Percentiles rank a stretch among this genome's conserved stretches.
phyloP scores from a whole-genome alignment of 2,329 filamentous ascomycete species.

The Cordyceps farinosa region DNA sequence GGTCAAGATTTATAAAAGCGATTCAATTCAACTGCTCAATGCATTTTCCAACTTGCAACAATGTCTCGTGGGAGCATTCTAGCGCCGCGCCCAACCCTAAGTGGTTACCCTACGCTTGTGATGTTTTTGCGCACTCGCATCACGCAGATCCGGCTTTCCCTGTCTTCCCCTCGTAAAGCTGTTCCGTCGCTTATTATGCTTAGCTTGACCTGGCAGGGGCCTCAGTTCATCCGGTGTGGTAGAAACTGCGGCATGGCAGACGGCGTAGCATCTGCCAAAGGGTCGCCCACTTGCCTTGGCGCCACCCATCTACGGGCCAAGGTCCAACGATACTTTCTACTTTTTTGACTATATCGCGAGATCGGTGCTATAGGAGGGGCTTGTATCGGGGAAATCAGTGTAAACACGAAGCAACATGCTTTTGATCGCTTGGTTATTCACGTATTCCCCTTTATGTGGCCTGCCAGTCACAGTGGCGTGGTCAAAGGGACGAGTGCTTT shows the following conservation, averaged over 20 bases:
- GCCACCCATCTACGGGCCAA: slow-evolving; percentile 6
- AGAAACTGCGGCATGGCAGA: not conserved
- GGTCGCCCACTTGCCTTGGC: not conserved
- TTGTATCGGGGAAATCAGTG: not conserved
- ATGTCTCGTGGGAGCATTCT: too few species aligned
- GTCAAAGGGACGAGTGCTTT: not conserved
- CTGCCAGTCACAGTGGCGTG: not conserved
- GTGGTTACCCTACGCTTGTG: too few species aligned
- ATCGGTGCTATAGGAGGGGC: not conserved
- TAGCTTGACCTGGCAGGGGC: not conserved
- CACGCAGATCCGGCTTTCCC: not conserved
- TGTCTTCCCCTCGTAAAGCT: not conserved
- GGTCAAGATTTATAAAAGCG: not conserved
- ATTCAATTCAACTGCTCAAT: not conserved
- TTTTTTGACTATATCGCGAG: not conserved
- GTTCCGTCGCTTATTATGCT: not conserved
- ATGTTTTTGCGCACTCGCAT: not conserved
- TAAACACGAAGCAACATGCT: not conserved
- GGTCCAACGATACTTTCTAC: not conserved
- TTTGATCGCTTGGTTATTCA: not conserved
- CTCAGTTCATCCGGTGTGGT: not conserved
- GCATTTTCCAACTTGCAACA: too few species aligned
- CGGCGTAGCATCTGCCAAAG: not conserved
- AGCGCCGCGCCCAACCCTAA: too few species aligned
- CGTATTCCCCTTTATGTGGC: not conserved